Base-by-base conservation (phyloP, 2,329 filamentous ascomycete species). In the Aspergillus jensenii region DNA sequence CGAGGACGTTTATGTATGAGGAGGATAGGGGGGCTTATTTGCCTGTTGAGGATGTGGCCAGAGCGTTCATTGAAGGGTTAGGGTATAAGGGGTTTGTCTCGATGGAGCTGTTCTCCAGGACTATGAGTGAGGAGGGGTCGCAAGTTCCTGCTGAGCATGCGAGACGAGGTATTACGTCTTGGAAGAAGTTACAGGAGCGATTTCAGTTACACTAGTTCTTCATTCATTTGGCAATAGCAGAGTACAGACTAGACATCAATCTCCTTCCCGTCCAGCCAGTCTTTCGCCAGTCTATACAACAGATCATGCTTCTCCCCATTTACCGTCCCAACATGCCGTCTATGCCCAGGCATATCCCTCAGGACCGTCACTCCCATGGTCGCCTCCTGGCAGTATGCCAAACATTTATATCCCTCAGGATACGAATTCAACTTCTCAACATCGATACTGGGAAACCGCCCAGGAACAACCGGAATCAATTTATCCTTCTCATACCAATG, bases 1-100 rank as follows among this genome's bases (percentile, higher is more conserved):
- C 87, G 61, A 79, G 90, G 19, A 71, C 89, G 2, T 91, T 89
- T 67, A 84, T 88, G 60, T 86, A 89, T 63, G 77, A 88, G 68
- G 73, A 81, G 68, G 75, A 85, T 2, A 73, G 79, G 3, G 87
- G 87, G 0, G 89, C 83, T 0, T 91, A 91, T 67, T 75, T 93
- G 1, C 90, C 90, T 0, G 80, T 88, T 31, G 27, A 31, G 27
- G 27, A 11, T 31, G 27, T 31, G 27, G 9, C 27, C 2, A 31
- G 27, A 9, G 27, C 27, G 9, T 31, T 31, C 27, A 11, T 31
- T 31, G 27, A 31, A 11, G 27, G 27, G 1, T 11, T 31, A 4
- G 27, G 27, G 1, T 31, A 31, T 8, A 31, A 11, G 9, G 27
- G 27, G 27, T 31, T 31, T 11, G 9, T 31, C 27, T 31, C 27